Evolutionary conservation across 148 eudicot genomes (phyloP).

Genomic region (Oxyria digyna): DNA sequence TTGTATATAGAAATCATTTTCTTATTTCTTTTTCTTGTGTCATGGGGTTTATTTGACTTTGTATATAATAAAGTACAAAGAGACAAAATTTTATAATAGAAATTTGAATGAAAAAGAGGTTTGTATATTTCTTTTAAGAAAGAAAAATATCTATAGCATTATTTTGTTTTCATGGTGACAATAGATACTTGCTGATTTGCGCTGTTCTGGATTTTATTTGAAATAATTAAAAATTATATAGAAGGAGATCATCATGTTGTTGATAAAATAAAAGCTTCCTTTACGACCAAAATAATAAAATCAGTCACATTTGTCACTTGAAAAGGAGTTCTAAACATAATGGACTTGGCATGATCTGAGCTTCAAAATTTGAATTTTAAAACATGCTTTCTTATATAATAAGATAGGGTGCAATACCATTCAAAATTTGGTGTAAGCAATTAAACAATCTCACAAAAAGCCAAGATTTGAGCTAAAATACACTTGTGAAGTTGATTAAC

Average conservation of each 20-base stretch:
- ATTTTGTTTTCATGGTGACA: not conserved
- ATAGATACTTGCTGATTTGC: not conserved
- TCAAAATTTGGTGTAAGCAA: not conserved
- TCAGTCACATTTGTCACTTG: not conserved
- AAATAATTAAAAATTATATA: not conserved
- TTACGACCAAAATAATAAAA: too few relatives aligned
- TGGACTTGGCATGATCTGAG: not conserved
- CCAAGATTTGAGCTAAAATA: not conserved
- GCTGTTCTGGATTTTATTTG: not conserved
- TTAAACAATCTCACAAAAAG: not conserved
- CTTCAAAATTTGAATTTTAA: conserved; percentile 2
- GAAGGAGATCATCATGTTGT: not conserved
- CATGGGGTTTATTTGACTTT: not conserved
- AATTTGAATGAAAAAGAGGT: not conserved
- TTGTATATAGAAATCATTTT: not conserved
- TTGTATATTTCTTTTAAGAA: not conserved
- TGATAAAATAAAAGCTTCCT: not conserved
- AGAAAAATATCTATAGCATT: not conserved
- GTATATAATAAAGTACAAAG: not conserved
- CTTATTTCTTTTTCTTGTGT: not conserved
- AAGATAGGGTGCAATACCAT: not conserved
- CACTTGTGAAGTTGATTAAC: not conserved
- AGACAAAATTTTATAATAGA: not conserved
- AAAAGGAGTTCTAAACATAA: not conserved
- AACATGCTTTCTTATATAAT: not conserved